A percentile compares a stretch with the other conserved stretches of the same genome.
Evolutionary conservation across 495 filamentous ascomycete genomes (phyloP).

Genomic region (Poronia punctata): DNA sequence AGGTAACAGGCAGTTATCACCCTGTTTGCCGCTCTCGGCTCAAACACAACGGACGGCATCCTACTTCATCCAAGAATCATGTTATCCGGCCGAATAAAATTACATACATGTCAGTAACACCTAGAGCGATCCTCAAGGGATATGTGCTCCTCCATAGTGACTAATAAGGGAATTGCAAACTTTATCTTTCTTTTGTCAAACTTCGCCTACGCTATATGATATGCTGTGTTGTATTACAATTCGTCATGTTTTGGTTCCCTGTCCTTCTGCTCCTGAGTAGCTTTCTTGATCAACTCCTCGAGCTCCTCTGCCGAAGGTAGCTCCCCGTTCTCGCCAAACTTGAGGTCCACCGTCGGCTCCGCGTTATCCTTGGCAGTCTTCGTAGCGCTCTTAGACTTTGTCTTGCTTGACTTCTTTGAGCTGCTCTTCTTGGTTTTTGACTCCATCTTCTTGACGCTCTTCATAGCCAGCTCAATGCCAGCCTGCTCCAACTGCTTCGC

Average conservation of each 20-base stretch:
- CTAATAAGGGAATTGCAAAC: constrained; percentile 1
- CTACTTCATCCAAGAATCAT: no score
- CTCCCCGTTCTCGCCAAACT: constrained; percentile 34
- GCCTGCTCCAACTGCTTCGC: constrained; percentile 56
- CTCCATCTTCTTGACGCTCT: constrained; percentile 57
- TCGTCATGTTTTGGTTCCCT: constrained; percentile 42
- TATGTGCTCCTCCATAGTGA: constrained; percentile 1
- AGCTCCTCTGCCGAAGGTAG: constrained; percentile 38
- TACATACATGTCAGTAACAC: no score
- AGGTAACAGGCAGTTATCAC: no score
- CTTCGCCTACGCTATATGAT: constrained; percentile 10
- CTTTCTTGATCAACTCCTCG: constrained; percentile 42
- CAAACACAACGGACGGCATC: no score
- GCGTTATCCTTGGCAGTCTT: constrained; percentile 32
- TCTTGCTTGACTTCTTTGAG: constrained; percentile 42
- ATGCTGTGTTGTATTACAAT: constrained; percentile 31
- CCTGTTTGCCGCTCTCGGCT: no score
- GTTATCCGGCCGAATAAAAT: no score
- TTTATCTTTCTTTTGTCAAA: constrained; percentile 19
- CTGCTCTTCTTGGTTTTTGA: constrained; percentile 39
- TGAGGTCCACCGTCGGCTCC: constrained; percentile 30
- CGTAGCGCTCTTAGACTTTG: constrained; percentile 36
- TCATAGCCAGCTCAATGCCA: constrained; percentile 63
- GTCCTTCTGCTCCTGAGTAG: constrained; percentile 34
- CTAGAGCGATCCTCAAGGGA: neutral